Evolutionary conservation across 108 stramenopile genomes (phyloP).

Genomic region (Schizochytrium sp.): DNA sequence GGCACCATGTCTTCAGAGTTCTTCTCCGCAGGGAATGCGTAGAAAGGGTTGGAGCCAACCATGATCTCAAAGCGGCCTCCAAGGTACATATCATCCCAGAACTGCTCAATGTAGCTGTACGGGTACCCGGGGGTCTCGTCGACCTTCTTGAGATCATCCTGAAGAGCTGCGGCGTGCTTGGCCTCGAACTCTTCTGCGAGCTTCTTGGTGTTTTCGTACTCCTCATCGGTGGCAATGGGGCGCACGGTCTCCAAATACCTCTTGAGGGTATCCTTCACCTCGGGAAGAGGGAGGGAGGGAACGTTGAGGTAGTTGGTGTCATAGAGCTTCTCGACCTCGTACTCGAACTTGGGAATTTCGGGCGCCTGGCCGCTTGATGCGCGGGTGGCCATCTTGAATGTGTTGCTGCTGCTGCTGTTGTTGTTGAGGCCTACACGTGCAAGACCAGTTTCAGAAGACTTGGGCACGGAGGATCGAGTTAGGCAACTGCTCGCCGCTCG

Average conservation of each 20-base stretch:
- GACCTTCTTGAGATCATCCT: constrained; percentile 24
- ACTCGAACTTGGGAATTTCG: constrained; percentile 57
- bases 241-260: constrained; percentile 56
- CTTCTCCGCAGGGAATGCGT: background rate
- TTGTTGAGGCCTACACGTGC: too few relatives aligned
- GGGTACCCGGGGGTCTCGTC: constrained; percentile 65
- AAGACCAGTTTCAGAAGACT: too few relatives aligned
- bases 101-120: constrained; percentile 71
- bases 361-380: constrained; percentile 34
- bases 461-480: too few relatives aligned
- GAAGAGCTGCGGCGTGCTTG: constrained; percentile 32
- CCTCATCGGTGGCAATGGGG: constrained; percentile 52
- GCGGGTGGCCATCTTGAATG: background rate
- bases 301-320: constrained; percentile 56
- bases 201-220: constrained; percentile 59
- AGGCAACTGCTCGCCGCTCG: too few relatives aligned
- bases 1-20: constrained; percentile 47
- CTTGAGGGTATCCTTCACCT: constrained; percentile 59
- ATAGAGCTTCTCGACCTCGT: constrained; percentile 55
- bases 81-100: constrained; percentile 74
- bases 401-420: too few relatives aligned
- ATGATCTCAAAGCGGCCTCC: constrained; percentile 68
- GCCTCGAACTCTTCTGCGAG: constrained; percentile 43
- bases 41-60: constrained; percentile 59
- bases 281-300: constrained; percentile 54